A percentile compares a stretch with the other conserved stretches of the same genome.
These are phyloP conservation scores for Dillenia suffruticosa DNA, from an alignment of 164 flowering plant species.

Conservation along the genomic window DNA sequence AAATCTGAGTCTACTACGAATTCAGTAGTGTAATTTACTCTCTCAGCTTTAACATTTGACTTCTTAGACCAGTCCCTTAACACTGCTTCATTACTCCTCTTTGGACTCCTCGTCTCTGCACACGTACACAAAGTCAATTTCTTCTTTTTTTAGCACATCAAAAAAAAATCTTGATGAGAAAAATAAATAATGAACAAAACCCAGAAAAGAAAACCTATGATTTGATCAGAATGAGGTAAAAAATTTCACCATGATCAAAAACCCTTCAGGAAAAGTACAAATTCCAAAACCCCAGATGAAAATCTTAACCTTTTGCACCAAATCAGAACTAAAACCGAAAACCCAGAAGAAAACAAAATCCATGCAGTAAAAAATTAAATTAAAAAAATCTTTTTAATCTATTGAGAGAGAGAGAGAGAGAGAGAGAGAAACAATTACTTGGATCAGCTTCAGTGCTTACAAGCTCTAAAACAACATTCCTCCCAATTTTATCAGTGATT, in stretches of 20 bases:
- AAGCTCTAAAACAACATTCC: conserved; percentile 74
- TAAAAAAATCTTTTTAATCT: no score
- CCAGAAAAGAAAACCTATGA: background rate
- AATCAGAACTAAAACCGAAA: no score
- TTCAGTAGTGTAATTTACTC: conserved; percentile 72
- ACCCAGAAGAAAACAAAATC: background rate
- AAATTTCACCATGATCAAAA: background rate
- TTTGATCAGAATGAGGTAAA: background rate
- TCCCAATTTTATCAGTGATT: conserved; percentile 70
- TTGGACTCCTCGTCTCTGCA: conserved; percentile 56
- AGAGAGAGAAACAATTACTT: conserved; percentile 37
- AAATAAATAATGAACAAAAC: background rate
- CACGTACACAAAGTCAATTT: background rate
- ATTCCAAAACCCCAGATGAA: no score
- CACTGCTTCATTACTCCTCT: conserved; percentile 62
- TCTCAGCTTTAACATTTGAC: conserved; percentile 51
- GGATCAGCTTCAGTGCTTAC: conserved; percentile 75
- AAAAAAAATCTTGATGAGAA: background rate
- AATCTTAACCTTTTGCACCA: no score
- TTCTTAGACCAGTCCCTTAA: conserved; percentile 85
- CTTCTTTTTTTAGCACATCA: background rate
- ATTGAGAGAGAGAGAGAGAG: no score
- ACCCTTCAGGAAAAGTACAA: no score
- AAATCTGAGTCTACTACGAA: conserved; percentile 68
- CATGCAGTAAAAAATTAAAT: background rate